These are phyloP conservation scores for Lasiodiplodia sp. DNA, from an alignment of 2,329 filamentous ascomycete genomes.

Conservation along the genomic window DNA sequence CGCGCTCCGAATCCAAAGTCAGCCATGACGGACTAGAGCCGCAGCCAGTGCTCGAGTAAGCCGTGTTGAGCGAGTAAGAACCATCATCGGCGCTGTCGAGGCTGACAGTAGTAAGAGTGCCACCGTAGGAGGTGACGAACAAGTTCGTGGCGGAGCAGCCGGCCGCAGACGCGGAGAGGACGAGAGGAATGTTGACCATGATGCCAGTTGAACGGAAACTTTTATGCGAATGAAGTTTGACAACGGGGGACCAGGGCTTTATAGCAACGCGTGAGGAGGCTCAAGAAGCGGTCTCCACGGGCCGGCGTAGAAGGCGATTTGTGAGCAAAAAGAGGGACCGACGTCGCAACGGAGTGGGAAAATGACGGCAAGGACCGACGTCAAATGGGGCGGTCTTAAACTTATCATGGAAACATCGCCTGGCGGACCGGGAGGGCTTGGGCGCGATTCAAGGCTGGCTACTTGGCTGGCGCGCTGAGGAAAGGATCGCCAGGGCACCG, in stretches of 20 bases:
- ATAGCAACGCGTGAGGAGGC: constrained; percentile 12
- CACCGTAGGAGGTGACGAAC: constrained; percentile 55
- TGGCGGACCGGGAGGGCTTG: constrained; percentile 10
- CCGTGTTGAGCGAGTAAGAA: constrained; percentile 50
- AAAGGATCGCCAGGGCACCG: constrained; percentile 17
- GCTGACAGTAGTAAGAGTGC: constrained; percentile 52
- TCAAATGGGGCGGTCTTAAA: constrained; percentile 17
- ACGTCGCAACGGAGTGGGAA: constrained; percentile 13
- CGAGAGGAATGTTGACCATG: constrained; percentile 24
- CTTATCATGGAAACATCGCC: constrained; percentile 4
- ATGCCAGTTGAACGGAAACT: neutral
- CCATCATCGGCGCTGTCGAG: constrained; percentile 46
- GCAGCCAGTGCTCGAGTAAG: constrained; percentile 34
- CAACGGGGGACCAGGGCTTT: constrained; percentile 4
- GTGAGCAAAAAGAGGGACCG: constrained; percentile 5
- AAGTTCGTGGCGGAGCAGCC: constrained; percentile 40
- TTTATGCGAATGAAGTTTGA: constrained; percentile 4
- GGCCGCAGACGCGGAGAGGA: constrained; percentile 15
- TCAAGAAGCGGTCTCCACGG: constrained; percentile 1
- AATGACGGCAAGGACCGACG: constrained; percentile 18
- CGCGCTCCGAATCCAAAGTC: constrained; percentile 59
- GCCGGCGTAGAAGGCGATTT: constrained; percentile 3
- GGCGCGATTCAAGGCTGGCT: neutral
- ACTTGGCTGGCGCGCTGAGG: constrained; percentile 15
- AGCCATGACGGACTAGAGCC: constrained; percentile 67